A percentile compares a stretch with the other conserved stretches of the same genome.
These are phyloP conservation scores for Backusella westeae DNA, from an alignment of 192 early-diverging fungal genomes.

Conservation along the genomic window DNA sequence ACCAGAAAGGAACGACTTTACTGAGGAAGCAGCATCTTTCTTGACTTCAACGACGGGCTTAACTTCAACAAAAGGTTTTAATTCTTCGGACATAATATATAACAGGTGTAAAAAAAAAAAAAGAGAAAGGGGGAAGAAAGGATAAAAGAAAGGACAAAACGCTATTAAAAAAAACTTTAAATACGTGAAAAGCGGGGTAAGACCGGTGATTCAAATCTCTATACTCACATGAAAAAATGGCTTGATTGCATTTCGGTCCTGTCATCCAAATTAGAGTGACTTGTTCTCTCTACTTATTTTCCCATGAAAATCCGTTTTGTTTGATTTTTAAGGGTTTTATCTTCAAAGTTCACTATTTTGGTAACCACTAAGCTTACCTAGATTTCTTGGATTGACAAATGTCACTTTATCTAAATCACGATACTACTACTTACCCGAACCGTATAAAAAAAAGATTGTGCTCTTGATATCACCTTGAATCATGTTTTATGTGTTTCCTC, in stretches of 20 bases:
- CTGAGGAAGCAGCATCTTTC: conserved; percentile 38
- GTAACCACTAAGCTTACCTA: too few species aligned
- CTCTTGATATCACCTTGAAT: too few species aligned
- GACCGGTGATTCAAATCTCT: background rate
- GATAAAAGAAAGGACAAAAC: background rate
- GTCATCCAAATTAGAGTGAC: conserved; percentile 8
- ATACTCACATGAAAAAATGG: background rate
- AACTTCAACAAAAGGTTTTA: background rate
- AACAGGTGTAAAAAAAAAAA: background rate
- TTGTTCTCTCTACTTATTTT: background rate
- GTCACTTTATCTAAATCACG: too few species aligned
- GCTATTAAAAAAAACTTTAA: conserved; percentile 7
- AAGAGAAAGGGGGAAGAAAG: conserved; percentile 3
- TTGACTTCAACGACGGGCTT: conserved; percentile 6
- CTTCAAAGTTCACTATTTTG: too few species aligned
- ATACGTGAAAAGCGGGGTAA: background rate
- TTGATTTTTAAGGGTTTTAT: background rate
- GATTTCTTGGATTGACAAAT: too few species aligned
- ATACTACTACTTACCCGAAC: too few species aligned
- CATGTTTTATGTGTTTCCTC: too few species aligned
- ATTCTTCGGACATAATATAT: conserved; percentile 13
- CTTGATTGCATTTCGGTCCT: background rate
- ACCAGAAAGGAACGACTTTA: conserved; percentile 91
- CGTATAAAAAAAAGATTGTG: too few species aligned
- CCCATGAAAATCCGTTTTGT: background rate